Conservation (phyloP, 208 protist genomes). For the Blastocrithidia nonstop region DNA sequence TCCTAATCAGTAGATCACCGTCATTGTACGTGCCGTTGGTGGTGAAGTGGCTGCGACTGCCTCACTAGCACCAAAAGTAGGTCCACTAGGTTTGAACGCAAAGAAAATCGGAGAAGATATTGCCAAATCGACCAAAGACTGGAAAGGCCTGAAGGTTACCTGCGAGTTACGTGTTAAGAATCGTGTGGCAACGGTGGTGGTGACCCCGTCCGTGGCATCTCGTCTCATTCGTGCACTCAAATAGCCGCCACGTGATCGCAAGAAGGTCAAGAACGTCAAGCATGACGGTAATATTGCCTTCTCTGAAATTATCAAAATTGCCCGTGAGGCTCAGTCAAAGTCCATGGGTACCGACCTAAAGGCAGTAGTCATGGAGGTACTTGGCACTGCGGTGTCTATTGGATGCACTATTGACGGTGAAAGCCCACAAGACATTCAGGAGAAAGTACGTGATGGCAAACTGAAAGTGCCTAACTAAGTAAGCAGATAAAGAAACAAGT, state of each 20-base stretch:
- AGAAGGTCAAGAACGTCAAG: slow-evolving; percentile 99
- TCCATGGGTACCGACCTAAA: slow-evolving; percentile 91
- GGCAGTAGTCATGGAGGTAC: slow-evolving; percentile 97
- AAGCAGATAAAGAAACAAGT: no score
- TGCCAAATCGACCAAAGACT: slow-evolving; percentile 96
- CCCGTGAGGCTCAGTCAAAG: slow-evolving; percentile 87
- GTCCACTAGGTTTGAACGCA: slow-evolving; percentile 98
- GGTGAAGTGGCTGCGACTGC: slow-evolving; percentile 96
- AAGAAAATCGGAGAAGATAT: slow-evolving; percentile 99
- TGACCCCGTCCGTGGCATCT: slow-evolving; percentile 95
- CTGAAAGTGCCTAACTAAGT: slow-evolving; percentile 71
- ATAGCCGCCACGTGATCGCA: slow-evolving; percentile 97
- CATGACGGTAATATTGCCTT: slow-evolving; percentile 97
- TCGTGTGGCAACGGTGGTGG: slow-evolving; percentile 91
- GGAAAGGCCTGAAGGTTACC: slow-evolving; percentile 98
- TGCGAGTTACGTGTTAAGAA: slow-evolving; percentile 98
- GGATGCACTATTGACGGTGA: slow-evolving; percentile 97
- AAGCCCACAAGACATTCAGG: slow-evolving; percentile 86
- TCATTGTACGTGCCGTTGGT: slow-evolving; percentile 95
- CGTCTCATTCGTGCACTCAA: slow-evolving; percentile 98
- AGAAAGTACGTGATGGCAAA: slow-evolving; percentile 88
- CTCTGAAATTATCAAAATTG: slow-evolving; percentile 95
- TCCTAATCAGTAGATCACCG: slow-evolving; percentile 89
- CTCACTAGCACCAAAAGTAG: slow-evolving; percentile 98
- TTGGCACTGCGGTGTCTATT: slow-evolving; percentile 95